A percentile compares a stretch with the other conserved stretches of the same genome.
Evolutionary conservation across 768 basidiomycete genomes (phyloP).

Genomic region (Boletus rubescentipes): DNA sequence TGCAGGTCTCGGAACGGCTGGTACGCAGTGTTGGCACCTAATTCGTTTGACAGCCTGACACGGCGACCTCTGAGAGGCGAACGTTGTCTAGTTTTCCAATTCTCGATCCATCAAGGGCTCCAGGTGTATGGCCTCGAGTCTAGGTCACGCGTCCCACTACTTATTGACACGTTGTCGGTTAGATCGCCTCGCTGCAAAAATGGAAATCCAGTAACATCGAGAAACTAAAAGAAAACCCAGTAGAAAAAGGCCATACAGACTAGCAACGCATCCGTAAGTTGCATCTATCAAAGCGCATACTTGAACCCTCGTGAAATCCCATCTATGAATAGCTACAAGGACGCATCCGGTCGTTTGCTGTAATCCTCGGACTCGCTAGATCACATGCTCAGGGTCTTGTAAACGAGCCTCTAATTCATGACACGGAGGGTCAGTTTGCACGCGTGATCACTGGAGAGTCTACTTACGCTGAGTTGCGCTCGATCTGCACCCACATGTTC

Average conservation of each 20-base stretch:
- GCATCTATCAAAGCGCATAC: slow-evolving; percentile 15
- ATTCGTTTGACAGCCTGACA: slow-evolving; percentile 11
- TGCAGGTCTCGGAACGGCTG: slow-evolving; percentile 3
- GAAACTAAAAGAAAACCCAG: slow-evolving; percentile 6
- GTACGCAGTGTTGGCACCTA: slow-evolving; percentile 14
- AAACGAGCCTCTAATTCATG: slow-evolving; percentile 27
- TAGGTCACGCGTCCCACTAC: slow-evolving; percentile 5
- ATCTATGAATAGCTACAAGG: slow-evolving; percentile 22
- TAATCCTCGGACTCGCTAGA: slow-evolving; percentile 7
- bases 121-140: slow-evolving; percentile 21
- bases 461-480: slow-evolving; percentile 24
- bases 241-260: neutral
- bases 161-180: slow-evolving; percentile 19
- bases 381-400: slow-evolving; percentile 31
- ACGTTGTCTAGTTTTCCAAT: slow-evolving; percentile 10
- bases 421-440: slow-evolving; percentile 19
- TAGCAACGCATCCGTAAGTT: slow-evolving; percentile 13
- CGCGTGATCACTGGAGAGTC: slow-evolving; percentile 5
- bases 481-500: slow-evolving; percentile 30
- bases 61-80: slow-evolving; percentile 3
- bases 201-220: neutral
- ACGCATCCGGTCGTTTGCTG: slow-evolving; percentile 1
- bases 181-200: neutral
- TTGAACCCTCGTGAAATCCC: slow-evolving; percentile 12
- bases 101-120: slow-evolving; percentile 7